These are phyloP conservation scores for Canavalia ensiformis DNA, from an alignment of 306 rosid species.

Conservation along the genomic window DNA sequence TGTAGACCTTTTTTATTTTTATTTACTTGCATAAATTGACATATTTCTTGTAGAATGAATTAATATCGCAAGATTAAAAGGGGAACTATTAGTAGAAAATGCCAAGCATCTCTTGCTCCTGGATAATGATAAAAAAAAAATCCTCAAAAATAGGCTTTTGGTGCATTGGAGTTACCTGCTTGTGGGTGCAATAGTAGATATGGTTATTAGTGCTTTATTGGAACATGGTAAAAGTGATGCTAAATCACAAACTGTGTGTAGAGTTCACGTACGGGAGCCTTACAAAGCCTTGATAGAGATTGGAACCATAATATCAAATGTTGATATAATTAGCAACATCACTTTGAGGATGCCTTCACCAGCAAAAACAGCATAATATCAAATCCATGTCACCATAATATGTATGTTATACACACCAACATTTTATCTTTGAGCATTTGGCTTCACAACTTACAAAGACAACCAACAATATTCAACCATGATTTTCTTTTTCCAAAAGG, in stretches of 20 bases:
- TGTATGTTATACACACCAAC: constrained; percentile 1
- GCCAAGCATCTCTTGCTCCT: constrained; percentile 61
- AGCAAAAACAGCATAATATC: constrained; percentile 42
- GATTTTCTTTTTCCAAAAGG: neutral
- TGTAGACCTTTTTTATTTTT: neutral
- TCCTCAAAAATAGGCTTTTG: constrained; percentile 50
- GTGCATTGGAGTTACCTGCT: constrained; percentile 70
- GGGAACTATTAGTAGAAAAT: constrained; percentile 61
- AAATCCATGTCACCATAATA: constrained; percentile 42
- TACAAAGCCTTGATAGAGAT: constrained; percentile 69
- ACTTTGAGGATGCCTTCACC: constrained; percentile 32
- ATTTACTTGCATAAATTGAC: constrained; percentile 44
- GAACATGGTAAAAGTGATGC: constrained; percentile 39
- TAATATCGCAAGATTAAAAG: constrained; percentile 67
- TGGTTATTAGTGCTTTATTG: constrained; percentile 67
- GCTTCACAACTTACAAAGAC: constrained; percentile 28
- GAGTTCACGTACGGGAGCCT: constrained; percentile 62
- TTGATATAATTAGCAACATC: constrained; percentile 37
- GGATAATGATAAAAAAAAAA: constrained; percentile 40
- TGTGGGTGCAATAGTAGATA: constrained; percentile 59
- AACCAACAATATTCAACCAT: constrained; percentile 26
- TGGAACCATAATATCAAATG: constrained; percentile 41
- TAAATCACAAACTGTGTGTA: constrained; percentile 46
- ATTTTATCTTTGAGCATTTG: neutral
- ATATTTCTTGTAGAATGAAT: constrained; percentile 61